A percentile compares a stretch with the other conserved stretches of the same genome.
phyloP scores from a whole-genome alignment of 495 filamentous ascomycete genomes.

The Aspergillus indologenus region DNA sequence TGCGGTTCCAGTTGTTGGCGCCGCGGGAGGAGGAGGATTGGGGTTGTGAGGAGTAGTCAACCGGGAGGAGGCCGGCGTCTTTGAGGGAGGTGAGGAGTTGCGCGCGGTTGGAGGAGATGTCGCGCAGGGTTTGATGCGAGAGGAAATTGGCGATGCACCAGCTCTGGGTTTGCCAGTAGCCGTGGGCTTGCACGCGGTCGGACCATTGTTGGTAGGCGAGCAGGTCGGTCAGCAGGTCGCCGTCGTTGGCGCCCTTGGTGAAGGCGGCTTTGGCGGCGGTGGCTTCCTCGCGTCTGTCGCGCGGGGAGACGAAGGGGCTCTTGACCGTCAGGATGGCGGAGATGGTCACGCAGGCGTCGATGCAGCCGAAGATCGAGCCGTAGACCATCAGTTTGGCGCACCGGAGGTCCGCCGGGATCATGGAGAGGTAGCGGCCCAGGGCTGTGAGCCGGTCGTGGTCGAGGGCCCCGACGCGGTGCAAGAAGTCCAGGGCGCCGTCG shows the following conservation, averaged over 20 bases:
- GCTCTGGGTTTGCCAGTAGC: conserved; percentile 59
- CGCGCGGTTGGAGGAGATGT: conserved; percentile 79
- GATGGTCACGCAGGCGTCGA: conserved; percentile 86
- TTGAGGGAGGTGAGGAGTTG: conserved; percentile 85
- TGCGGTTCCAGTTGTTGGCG: conserved; percentile 42
- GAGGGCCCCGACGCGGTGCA: conserved; percentile 83
- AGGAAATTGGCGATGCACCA: conserved; percentile 92
- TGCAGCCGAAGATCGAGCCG: conserved; percentile 86
- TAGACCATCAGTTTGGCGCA: conserved; percentile 96
- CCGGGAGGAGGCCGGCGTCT: conserved; percentile 76
- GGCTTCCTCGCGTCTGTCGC: conserved; percentile 75
- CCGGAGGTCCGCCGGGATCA: conserved; percentile 92
- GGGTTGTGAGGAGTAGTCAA: conserved; percentile 36
- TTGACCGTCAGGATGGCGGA: conserved; percentile 82
- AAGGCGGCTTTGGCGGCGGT: conserved; percentile 75
- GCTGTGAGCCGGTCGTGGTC: conserved; percentile 82
- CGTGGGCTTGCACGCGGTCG: conserved; percentile 52
- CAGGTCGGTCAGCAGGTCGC: conserved; percentile 84
- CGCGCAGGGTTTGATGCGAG: conserved; percentile 74
- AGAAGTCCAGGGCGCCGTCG: conserved; percentile 72
- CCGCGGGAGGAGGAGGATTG: conserved; percentile 12
- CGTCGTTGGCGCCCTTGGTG: conserved; percentile 57
- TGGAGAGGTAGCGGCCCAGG: conserved; percentile 82
- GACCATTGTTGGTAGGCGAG: conserved; percentile 81
- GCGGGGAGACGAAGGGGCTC: conserved; percentile 79